Percentiles rank a stretch among this genome's conserved stretches.
Conservation (phyloP, 2,329 filamentous ascomycete genomes). For the Fusarium udum region DNA sequence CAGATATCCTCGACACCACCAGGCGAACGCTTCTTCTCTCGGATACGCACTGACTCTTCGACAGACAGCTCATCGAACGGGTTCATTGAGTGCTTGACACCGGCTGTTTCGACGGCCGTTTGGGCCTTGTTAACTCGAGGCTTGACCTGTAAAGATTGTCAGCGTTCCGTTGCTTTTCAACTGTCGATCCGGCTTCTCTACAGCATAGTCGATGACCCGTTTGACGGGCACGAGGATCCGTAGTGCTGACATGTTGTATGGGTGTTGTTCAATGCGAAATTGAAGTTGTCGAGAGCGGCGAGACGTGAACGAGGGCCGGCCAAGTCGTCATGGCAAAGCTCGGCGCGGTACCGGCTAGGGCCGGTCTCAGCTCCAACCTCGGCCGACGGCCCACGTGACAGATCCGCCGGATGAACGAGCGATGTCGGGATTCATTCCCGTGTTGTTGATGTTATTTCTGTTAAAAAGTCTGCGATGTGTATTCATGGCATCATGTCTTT, state of each 20-base stretch:
- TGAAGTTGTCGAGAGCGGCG: constrained; percentile 34
- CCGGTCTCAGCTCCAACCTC: constrained; percentile 56
- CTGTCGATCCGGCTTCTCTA: constrained; percentile 52
- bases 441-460: neutral
- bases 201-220: constrained; percentile 87
- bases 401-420: constrained; percentile 21
- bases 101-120: constrained; percentile 90
- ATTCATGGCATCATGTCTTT: too few species aligned
- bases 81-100: constrained; percentile 98
- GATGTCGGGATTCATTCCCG: constrained; percentile 24
- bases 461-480: neutral
- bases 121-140: constrained; percentile 75
- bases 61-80: constrained; percentile 98
- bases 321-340: constrained; percentile 43
- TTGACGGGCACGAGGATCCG: constrained; percentile 84
- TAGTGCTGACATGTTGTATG: constrained; percentile 66
- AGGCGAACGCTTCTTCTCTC: constrained; percentile 80
- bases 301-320: constrained; percentile 30
- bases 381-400: constrained; percentile 52
- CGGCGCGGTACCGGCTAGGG: constrained; percentile 52
- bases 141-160: constrained; percentile 63
- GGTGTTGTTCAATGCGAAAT: constrained; percentile 42
- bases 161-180: constrained; percentile 13
- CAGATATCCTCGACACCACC: constrained; percentile 90
- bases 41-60: constrained; percentile 94